These are phyloP conservation scores for Diaporthe citri DNA, from an alignment of 2,329 filamentous ascomycete genomes.

Conservation along the genomic window DNA sequence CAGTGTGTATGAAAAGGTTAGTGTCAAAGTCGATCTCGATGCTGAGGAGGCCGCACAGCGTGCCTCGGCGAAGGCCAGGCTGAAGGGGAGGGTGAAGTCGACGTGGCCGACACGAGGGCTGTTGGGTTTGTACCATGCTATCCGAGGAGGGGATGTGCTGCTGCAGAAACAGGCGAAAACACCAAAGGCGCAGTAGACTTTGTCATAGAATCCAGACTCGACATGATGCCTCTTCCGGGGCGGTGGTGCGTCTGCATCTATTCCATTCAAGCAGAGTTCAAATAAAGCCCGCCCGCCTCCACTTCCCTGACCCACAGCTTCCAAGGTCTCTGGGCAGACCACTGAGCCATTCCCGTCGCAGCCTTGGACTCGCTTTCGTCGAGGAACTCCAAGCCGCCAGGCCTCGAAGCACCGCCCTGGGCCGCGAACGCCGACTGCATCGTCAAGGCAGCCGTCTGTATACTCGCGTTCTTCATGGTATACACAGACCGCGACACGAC, in stretches of 20 bases:
- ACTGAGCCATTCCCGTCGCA: constrained; percentile 39
- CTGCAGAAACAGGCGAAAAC: constrained; percentile 4
- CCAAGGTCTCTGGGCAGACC: constrained; percentile 44
- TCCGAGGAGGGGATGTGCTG: constrained; percentile 25
- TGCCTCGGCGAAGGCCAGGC: not conserved
- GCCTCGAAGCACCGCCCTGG: not conserved
- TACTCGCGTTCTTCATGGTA: constrained; percentile 56
- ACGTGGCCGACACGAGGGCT: constrained; percentile 30
- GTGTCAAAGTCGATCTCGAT: constrained; percentile 63
- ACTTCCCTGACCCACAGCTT: constrained; percentile 46
- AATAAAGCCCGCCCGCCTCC: constrained; percentile 44
- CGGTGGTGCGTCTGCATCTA: no score
- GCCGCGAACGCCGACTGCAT: constrained; percentile 41
- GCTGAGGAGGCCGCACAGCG: constrained; percentile 45
- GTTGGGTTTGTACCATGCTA: constrained; percentile 15
- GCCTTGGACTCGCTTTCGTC: constrained; percentile 41
- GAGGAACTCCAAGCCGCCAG: constrained; percentile 37
- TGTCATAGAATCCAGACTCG: not conserved
- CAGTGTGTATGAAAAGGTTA: constrained; percentile 77
- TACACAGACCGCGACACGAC: constrained; percentile 58
- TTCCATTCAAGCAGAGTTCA: constrained; percentile 33
- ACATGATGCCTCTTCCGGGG: not conserved
- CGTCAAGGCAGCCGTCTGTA: constrained; percentile 55
- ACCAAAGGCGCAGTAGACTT: not conserved
- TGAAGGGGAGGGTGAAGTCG: not conserved